phyloP scores from a whole-genome alignment of 2,329 filamentous ascomycete species.

The Cladorrhinum sp. region DNA sequence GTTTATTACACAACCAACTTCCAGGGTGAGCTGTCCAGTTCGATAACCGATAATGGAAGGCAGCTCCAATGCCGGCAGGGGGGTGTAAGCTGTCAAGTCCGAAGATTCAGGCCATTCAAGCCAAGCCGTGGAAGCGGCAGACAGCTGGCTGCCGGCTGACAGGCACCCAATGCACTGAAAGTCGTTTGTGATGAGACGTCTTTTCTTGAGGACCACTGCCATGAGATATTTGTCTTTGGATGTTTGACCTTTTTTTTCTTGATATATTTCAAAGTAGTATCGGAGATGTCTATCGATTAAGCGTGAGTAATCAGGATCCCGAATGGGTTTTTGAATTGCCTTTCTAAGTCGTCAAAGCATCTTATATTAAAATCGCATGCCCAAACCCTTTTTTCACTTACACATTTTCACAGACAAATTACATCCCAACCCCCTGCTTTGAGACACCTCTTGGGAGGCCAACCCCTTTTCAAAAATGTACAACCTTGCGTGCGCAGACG shows the following conservation, averaged over 20 bases:
- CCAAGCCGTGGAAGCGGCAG: background rate
- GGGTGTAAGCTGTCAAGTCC: slow-evolving; percentile 1
- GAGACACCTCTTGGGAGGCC: background rate
- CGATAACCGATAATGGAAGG: background rate
- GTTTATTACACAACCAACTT: background rate
- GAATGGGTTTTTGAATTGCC: too few species aligned
- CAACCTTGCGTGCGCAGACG: slow-evolving; percentile 38
- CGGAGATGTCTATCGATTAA: too few species aligned
- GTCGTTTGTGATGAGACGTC: background rate
- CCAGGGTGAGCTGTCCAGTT: slow-evolving; percentile 7
- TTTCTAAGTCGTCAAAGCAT: too few species aligned
- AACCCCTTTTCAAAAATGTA: slow-evolving; percentile 37
- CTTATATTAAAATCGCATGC: too few species aligned
- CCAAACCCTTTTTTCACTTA: background rate
- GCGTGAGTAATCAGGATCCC: too few species aligned
- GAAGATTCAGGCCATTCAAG: background rate
- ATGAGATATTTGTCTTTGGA: background rate
- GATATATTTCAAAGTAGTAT: too few species aligned
- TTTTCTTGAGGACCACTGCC: background rate
- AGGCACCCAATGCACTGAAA: background rate
- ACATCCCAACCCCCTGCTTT: background rate
- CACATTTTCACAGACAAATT: background rate
- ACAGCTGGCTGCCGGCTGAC: slow-evolving; percentile 3
- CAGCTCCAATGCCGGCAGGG: background rate
- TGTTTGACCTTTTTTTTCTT: too few species aligned